A percentile compares a stretch with the other conserved stretches of the same genome.
These are phyloP conservation scores for Globisporangium mamillatum DNA, from an alignment of 352 stramenopile species.

Conservation along the genomic window DNA sequence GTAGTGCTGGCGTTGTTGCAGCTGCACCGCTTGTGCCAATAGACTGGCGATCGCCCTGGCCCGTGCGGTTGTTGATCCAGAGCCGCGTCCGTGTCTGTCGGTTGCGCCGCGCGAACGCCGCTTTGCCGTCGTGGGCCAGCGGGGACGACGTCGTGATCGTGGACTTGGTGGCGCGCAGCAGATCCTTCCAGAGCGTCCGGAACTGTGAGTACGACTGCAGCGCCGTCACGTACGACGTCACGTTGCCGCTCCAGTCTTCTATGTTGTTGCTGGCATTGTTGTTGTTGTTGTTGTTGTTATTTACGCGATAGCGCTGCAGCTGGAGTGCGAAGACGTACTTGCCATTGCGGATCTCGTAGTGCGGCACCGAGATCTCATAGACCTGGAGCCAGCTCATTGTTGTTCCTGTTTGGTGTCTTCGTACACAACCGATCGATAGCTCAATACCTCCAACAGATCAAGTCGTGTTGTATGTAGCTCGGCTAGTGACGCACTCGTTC, in stretches of 20 bases:
- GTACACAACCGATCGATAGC: not conserved
- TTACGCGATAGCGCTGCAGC: slow-evolving; percentile 27
- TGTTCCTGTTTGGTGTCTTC: not conserved
- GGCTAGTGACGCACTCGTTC: not conserved
- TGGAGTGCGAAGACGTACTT: slow-evolving; percentile 53
- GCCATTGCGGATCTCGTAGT: slow-evolving; percentile 36
- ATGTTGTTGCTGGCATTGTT: slow-evolving; percentile 12
- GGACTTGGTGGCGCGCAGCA: slow-evolving; percentile 39
- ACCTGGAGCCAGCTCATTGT: slow-evolving; percentile 59
- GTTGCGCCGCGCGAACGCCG: slow-evolving; percentile 10
- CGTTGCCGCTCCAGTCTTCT: slow-evolving; percentile 20
- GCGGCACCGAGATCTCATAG: slow-evolving; percentile 42
- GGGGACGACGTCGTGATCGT: slow-evolving; percentile 13
- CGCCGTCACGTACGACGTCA: slow-evolving; percentile 22
- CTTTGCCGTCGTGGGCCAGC: slow-evolving; percentile 15
- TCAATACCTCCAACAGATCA: not conserved
- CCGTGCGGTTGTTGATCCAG: slow-evolving; percentile 6
- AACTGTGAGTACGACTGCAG: slow-evolving; percentile 63
- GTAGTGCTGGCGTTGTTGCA: not conserved
- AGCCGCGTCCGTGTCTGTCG: slow-evolving; percentile 14
- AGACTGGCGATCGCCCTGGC: not conserved
- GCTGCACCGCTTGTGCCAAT: not conserved
- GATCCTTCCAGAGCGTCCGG: slow-evolving; percentile 49
- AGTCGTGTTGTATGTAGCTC: not conserved
- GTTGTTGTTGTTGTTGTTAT: slow-evolving; percentile 22